These are phyloP conservation scores for Arthrobotrys entomopaga DNA, from an alignment of 2,329 filamentous ascomycete species.

Conservation along the genomic window DNA sequence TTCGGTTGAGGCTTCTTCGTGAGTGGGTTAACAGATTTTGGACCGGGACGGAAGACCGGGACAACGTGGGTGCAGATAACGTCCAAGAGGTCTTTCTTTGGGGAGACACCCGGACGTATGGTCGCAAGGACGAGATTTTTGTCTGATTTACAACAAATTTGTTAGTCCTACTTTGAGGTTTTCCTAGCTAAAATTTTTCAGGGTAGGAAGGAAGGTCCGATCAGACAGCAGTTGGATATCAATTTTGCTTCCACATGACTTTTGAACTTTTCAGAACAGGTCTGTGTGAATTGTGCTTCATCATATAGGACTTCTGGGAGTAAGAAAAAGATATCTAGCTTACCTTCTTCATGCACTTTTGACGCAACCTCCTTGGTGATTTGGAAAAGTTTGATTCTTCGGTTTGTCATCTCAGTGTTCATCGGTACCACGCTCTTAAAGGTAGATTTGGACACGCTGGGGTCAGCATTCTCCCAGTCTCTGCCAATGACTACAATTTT, in stretches of 20 bases:
- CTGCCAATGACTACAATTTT: conserved; percentile 56
- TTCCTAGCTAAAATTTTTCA: neutral
- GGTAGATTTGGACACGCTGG: conserved; percentile 29
- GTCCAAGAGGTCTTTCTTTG: conserved; percentile 43
- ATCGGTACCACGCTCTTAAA: conserved; percentile 32
- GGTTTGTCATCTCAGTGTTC: conserved; percentile 23
- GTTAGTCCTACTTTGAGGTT: conserved; percentile 2
- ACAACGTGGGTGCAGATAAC: conserved; percentile 48
- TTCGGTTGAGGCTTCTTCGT: conserved; percentile 36
- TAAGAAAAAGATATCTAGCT: neutral
- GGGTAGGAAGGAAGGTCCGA: conserved; percentile 2
- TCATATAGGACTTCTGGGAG: conserved; percentile 34
- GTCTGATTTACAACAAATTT: conserved; percentile 8
- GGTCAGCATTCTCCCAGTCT: conserved; percentile 45
- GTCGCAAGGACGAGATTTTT: conserved; percentile 44
- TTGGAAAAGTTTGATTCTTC: conserved; percentile 50
- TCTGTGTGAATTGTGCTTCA: conserved; percentile 56
- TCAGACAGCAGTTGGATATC: conserved; percentile 56
- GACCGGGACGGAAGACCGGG: conserved; percentile 36
- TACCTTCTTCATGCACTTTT: conserved; percentile 45
- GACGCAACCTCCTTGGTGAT: conserved; percentile 54
- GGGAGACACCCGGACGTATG: conserved; percentile 31
- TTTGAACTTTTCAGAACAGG: conserved; percentile 54
- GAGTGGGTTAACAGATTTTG: conserved; percentile 31
- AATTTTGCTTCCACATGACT: conserved; percentile 53